A percentile compares a stretch with the other conserved stretches of the same genome.
Evolutionary conservation across 2,329 filamentous ascomycete genomes (phyloP).

Genomic region (Ophiostoma quercus): DNA sequence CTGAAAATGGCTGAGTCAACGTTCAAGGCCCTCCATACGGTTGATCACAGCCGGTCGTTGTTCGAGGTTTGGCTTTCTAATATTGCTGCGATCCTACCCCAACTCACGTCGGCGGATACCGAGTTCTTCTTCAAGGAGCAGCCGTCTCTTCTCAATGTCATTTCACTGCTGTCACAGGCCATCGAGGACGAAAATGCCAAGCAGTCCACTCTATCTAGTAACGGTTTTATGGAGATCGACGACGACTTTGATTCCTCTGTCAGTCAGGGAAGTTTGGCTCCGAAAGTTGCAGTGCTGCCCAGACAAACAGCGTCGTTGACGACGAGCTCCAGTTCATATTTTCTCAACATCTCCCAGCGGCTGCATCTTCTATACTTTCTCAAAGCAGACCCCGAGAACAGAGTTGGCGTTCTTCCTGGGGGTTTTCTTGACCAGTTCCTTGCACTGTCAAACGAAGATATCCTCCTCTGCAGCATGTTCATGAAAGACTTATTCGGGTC

Average conservation of each 20-base stretch:
- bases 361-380: slow-evolving; percentile 44
- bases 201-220: slow-evolving; percentile 36
- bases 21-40: slow-evolving; percentile 39
- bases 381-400: slow-evolving; percentile 38
- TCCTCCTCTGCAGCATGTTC: slow-evolving; percentile 48
- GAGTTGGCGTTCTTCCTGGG: slow-evolving; percentile 47
- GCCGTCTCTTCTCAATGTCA: slow-evolving; percentile 40
- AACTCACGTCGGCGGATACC: slow-evolving; percentile 38
- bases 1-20: slow-evolving; percentile 40
- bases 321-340: slow-evolving; percentile 44
- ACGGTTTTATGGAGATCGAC: slow-evolving; percentile 63
- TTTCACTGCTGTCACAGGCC: slow-evolving; percentile 38
- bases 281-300: slow-evolving; percentile 41
- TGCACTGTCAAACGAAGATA: slow-evolving; percentile 46
- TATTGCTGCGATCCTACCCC: slow-evolving; percentile 45
- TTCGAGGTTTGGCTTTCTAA: slow-evolving; percentile 44
- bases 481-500: slow-evolving; percentile 50
- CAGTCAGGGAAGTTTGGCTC: slow-evolving; percentile 41
- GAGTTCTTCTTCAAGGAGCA: slow-evolving; percentile 38
- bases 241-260: slow-evolving; percentile 57
- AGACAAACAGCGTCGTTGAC: slow-evolving; percentile 42
- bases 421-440: slow-evolving; percentile 48
- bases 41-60: slow-evolving; percentile 44
- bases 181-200: slow-evolving; percentile 34
- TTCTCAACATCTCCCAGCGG: slow-evolving; percentile 43